phyloP scores from a whole-genome alignment of 495 filamentous ascomycete genomes.

The Aspergillus heteromorphus region DNA sequence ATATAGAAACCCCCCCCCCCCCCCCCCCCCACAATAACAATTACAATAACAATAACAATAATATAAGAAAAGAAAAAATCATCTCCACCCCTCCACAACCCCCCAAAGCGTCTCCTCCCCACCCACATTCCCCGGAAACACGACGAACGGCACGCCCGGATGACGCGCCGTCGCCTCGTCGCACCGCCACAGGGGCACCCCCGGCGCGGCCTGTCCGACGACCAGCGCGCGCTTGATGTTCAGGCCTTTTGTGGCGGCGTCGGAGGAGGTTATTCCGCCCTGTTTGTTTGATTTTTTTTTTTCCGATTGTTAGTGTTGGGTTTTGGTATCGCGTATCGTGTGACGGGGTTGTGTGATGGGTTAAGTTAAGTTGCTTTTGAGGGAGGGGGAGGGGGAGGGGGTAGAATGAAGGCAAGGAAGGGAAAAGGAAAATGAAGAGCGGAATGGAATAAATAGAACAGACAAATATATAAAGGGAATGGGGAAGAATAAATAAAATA shows the following conservation, averaged over 20 bases:
- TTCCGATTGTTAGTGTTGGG: not conserved
- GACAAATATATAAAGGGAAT: not conserved
- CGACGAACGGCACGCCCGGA: slow-evolving; percentile 45
- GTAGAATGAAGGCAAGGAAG: not conserved
- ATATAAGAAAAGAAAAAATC: too few relatives aligned
- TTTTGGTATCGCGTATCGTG: too few relatives aligned
- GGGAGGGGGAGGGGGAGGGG: too few relatives aligned
- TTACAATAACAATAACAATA: too few relatives aligned
- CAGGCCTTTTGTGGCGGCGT: slow-evolving; percentile 49
- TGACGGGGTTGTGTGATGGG: too few relatives aligned
- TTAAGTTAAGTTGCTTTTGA: too few relatives aligned
- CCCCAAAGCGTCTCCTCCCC: slow-evolving; percentile 42
- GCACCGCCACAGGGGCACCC: slow-evolving; percentile 52
- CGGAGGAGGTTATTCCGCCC: slow-evolving; percentile 51
- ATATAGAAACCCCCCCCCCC: too few relatives aligned
- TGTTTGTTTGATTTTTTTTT: slow-evolving; percentile 7
- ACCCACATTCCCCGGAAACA: slow-evolving; percentile 56
- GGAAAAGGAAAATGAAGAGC: not conserved
- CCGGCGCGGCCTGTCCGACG: slow-evolving; percentile 48
- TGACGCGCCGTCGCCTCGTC: slow-evolving; percentile 43
- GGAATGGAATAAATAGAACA: too few relatives aligned
- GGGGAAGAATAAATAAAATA: too few relatives aligned
- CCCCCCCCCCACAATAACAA: too few relatives aligned
- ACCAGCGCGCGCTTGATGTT: slow-evolving; percentile 48
- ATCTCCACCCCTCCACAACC: slow-evolving; percentile 35